These are phyloP conservation scores for Aplosporella prunicola DNA, from an alignment of 2,329 filamentous ascomycete species.

Conservation along the genomic window DNA sequence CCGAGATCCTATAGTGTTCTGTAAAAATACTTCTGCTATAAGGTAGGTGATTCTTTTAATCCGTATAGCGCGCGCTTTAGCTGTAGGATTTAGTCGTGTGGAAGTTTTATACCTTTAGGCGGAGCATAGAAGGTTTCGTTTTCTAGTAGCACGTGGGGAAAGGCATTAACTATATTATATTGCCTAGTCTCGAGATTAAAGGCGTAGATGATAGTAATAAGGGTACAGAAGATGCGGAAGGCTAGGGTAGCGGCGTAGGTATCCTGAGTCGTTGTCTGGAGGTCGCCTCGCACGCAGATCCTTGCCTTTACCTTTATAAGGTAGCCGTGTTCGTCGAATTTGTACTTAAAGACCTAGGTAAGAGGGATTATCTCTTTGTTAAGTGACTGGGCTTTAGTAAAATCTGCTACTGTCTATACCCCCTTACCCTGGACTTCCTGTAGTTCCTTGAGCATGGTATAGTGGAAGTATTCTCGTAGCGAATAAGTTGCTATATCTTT, in stretches of 20 bases:
- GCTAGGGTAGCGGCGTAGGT: slow-evolving; percentile 14
- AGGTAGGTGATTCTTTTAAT: slow-evolving; percentile 14
- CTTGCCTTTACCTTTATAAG: slow-evolving; percentile 14
- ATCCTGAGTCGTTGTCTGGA: slow-evolving; percentile 9
- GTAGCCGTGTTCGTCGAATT: slow-evolving; percentile 14
- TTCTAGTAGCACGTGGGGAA: slow-evolving; percentile 15
- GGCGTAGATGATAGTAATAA: slow-evolving; percentile 16
- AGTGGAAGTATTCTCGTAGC: neutral
- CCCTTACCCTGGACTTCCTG: neutral
- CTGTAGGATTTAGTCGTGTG: slow-evolving; percentile 6
- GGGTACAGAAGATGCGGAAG: slow-evolving; percentile 12
- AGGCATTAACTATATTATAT: slow-evolving; percentile 18
- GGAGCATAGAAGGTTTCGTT: slow-evolving; percentile 10
- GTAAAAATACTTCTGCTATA: slow-evolving; percentile 16
- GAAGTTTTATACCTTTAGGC: slow-evolving; percentile 14
- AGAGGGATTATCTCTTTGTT: slow-evolving; percentile 9
- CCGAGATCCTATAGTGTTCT: slow-evolving; percentile 12
- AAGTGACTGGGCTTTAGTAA: slow-evolving; percentile 5
- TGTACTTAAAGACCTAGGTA: slow-evolving; percentile 15
- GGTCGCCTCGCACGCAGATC: slow-evolving; percentile 13
- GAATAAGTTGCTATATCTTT: neutral
- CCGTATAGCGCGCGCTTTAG: slow-evolving; percentile 17
- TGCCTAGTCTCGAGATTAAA: slow-evolving; percentile 16
- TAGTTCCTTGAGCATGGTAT: neutral
- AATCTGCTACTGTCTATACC: neutral